Evolutionary conservation across 2,329 filamentous ascomycete genomes (phyloP).

Genomic region (Albifimbria verrucaria): DNA sequence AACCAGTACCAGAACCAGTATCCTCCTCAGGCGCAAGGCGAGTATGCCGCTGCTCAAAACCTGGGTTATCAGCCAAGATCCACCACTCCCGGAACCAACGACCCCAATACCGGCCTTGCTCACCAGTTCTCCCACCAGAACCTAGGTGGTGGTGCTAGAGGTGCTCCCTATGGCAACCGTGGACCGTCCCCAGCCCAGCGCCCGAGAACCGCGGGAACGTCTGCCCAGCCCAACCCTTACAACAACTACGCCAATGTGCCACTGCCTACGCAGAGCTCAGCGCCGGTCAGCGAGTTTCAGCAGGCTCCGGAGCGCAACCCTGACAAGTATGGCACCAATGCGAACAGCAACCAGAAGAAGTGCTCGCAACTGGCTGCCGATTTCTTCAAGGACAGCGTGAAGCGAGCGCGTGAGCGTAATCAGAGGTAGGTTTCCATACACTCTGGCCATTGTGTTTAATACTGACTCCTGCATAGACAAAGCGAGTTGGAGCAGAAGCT

Average conservation of each 20-base stretch:
- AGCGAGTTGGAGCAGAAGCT: conserved; percentile 88
- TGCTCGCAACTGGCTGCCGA: conserved; percentile 72
- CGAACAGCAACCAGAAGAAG: conserved; percentile 69
- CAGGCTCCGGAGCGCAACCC: conserved; percentile 82
- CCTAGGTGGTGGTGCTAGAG: conserved; percentile 69
- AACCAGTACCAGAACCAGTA: conserved; percentile 62
- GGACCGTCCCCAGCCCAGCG: conserved; percentile 68
- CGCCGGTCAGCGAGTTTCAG: conserved; percentile 69
- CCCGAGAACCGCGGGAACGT: conserved; percentile 77
- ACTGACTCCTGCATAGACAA: conserved; percentile 54
- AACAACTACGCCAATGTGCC: conserved; percentile 62
- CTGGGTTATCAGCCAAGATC: conserved; percentile 48
- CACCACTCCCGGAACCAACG: conserved; percentile 63
- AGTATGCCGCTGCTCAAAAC: conserved; percentile 49
- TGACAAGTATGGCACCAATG: conserved; percentile 66
- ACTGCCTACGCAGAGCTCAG: conserved; percentile 57
- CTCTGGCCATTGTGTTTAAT: conserved; percentile 1
- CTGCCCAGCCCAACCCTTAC: conserved; percentile 60
- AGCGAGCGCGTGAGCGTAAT: conserved; percentile 91
- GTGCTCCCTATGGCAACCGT: conserved; percentile 66
- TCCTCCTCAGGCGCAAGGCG: conserved; percentile 37
- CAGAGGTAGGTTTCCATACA: conserved; percentile 65
- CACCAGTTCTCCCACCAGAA: conserved; percentile 98
- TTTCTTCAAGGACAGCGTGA: conserved; percentile 98
- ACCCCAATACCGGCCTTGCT: conserved; percentile 85